Evolutionary conservation across 148 eudicot genomes (phyloP), one percentile per base, ranked within the genome.

Genomic region (Amaranthus hypochondriacus): DNA sequence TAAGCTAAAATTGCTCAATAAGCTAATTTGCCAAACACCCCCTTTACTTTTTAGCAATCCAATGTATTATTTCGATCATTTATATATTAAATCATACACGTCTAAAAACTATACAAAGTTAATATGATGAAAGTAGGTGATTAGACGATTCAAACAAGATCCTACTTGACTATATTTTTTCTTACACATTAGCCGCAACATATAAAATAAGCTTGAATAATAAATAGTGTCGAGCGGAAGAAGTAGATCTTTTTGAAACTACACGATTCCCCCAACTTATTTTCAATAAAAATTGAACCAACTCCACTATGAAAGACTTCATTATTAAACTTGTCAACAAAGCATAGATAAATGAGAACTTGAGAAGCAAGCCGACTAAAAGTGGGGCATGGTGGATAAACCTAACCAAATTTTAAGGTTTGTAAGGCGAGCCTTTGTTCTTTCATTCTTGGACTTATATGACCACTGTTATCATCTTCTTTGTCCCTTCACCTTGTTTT

Each of bases 281-380:
- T 14, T 5, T n/a, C 18, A n/a, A 2, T 61, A 5, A 28, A 49
- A 13, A 48, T 66, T 48, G 56, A 74, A 54, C 56, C 10, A 66
- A 55, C 62, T 55, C 68, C 68, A 72, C 66, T 62, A 72, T 9
- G 28, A 62, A 14, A 42, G 0, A 49, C 11, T 3, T 11, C 77
- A 56, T 74, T 52, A 66, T 74, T 66, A 74, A 60, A 66, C 71
- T 74, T 74, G 71, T 74, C 56, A 66, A 74, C 70, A 43, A 74
- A 74, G 50, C 70, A 54, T 74, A 46, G 70, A 65, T 74, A 54
- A 44, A 4, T 65, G 63, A 65, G 70, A 65, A 42, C 14, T 69
- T 52, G 15, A 42, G 2, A 43, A 6, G 39, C 39, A 28, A 28
- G 39, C 39, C 39, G 39, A 28, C 39, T 28, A 61, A 8, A 11